A percentile compares a stretch with the other conserved stretches of the same genome.
Conservation (phyloP, 805 yeast species). For the Yarrowia sp. region DNA sequence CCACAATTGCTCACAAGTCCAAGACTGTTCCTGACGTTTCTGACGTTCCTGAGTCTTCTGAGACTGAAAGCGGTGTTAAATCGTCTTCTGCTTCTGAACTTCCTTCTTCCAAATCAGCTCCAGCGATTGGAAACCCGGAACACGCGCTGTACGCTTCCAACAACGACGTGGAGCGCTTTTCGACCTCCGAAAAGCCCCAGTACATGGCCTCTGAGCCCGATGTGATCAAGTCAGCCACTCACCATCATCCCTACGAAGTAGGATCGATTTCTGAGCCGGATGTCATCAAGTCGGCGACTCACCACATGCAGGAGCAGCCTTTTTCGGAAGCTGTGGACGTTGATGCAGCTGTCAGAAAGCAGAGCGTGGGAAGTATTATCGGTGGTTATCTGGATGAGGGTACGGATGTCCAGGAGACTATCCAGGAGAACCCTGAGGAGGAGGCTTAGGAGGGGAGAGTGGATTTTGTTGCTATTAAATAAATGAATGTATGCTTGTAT, state of each 20-base stretch:
- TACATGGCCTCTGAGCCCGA: not conserved
- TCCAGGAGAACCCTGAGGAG: not conserved
- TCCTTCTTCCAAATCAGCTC: not conserved
- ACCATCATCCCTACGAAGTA: not conserved
- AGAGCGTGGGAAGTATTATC: not conserved
- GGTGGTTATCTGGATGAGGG: not conserved
- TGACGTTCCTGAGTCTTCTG: too few relatives aligned
- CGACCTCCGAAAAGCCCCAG: not conserved
- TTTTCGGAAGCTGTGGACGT: not conserved
- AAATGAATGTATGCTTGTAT: too few relatives aligned
- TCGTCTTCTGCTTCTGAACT: not conserved
- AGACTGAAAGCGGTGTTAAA: too few relatives aligned
- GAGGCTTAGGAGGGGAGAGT: too few relatives aligned
- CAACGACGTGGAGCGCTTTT: not conserved
- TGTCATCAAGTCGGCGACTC: not conserved
- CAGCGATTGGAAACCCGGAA: not conserved
- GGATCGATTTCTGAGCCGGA: slow-evolving; percentile 8
- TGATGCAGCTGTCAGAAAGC: not conserved
- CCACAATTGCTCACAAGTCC: too few relatives aligned
- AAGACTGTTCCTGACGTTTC: too few relatives aligned
- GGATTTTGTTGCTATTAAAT: too few relatives aligned
- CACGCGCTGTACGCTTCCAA: not conserved
- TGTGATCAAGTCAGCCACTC: slow-evolving; percentile 11
- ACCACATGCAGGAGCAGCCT: not conserved
- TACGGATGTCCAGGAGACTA: not conserved